phyloP scores from a whole-genome alignment of 805 yeast genomes.

The Candida golubevii region DNA sequence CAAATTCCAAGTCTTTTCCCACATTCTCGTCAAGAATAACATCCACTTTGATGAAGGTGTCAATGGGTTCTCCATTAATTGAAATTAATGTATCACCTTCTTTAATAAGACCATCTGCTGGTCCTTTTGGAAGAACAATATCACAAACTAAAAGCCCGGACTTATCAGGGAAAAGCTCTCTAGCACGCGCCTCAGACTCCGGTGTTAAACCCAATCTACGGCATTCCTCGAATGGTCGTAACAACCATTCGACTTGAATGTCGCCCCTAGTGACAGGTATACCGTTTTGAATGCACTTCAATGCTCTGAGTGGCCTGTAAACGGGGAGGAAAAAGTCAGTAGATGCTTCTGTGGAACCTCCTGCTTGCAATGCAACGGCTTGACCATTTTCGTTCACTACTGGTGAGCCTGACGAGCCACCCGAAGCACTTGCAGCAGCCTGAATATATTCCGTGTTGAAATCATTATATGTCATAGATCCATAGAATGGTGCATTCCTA shows the following conservation, averaged over 20 bases:
- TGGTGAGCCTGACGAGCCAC: constrained; percentile 95
- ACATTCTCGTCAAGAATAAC: constrained; percentile 72
- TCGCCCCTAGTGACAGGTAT: constrained; percentile 79
- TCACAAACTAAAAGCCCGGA: constrained; percentile 84
- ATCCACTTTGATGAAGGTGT: constrained; percentile 76
- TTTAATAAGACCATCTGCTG: constrained; percentile 64
- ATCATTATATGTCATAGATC: constrained; percentile 82
- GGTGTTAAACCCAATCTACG: constrained; percentile 76
- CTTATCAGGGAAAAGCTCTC: constrained; percentile 63
- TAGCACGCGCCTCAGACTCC: constrained; percentile 66
- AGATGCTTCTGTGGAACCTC: constrained; percentile 87
- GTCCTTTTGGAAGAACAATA: constrained; percentile 78
- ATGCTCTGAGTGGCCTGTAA: constrained; percentile 76
- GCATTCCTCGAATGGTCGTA: constrained; percentile 89
- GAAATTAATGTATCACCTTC: constrained; percentile 86
- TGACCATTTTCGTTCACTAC: constrained; percentile 86
- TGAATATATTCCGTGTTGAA: constrained; percentile 92
- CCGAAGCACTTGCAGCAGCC: constrained; percentile 94
- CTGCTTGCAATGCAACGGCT: constrained; percentile 91
- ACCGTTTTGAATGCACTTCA: constrained; percentile 60
- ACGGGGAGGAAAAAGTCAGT: constrained; percentile 91
- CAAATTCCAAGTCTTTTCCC: constrained; percentile 51
- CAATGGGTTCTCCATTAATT: constrained; percentile 58
- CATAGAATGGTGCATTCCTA: constrained; percentile 93
- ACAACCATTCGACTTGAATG: constrained; percentile 83